Base-by-base conservation (phyloP, 306 rosid genomes). In the Ormosia emarginata region DNA sequence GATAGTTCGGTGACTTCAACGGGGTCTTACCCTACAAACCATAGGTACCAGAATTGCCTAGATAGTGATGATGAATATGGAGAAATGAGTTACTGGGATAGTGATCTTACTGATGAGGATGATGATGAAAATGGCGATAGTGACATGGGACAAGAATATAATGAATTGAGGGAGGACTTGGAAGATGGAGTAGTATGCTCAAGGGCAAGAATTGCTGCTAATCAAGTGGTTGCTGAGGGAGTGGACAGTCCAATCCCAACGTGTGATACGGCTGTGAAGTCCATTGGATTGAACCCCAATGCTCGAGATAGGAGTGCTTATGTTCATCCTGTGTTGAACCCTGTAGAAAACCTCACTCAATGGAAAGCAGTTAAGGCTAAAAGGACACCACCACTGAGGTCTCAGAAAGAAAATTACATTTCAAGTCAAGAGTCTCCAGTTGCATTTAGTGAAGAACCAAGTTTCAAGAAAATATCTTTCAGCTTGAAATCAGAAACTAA, bases 311-410 rank as follows among this genome's bases (percentile, higher is more conserved):
- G 98, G 77, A 91, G 89, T 89, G 84, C 50, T 53, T 90, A 92
- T 84, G 97, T 90, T 83, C 97, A 88, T 85, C 83, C 98, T 49
- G 97, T 94, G 81, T 74, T 92, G 83, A 93, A 89, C 75, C 97
- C 97, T 0, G 97, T 92, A 13, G 97, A 94, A 71, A 93, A 94
- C 43, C 88, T 94, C 34, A 74, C 92, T 8, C 97, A 92, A 59
- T 92, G 94, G 94, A 93, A 93, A 87, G 87, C 81, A 52, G 90
- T 82, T 9, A 93, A 94, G 89, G 83, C 85, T 44, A 89, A 80
- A 77, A 88, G 89, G 39, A 81, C 74, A 68, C 47, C 79, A 66
- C 59, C 74, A 56, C 59, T 75, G 81, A 89, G 81, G 75, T 89
- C 90, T 67, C 90, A 81, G 71, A 95, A 95, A 78, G 97, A 91